A percentile compares a stretch with the other conserved stretches of the same genome.
Evolutionary conservation across 495 filamentous ascomycete genomes (phyloP).

Genomic region (Chaetomium tenue): DNA sequence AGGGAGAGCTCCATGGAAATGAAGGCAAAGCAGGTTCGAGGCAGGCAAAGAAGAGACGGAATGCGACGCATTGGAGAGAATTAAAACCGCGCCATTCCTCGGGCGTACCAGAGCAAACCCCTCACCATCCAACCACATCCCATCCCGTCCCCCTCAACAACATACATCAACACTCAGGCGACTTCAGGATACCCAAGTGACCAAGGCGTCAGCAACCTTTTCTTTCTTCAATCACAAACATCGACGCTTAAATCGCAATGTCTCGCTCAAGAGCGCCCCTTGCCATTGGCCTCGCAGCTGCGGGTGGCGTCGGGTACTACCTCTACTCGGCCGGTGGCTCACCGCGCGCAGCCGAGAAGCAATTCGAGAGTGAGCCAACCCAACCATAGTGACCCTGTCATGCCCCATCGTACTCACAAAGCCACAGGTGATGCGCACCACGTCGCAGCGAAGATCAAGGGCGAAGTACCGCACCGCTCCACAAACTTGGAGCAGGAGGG

Average conservation of each 20-base stretch:
- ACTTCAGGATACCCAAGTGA: not conserved
- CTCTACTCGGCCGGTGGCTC: constrained; percentile 83
- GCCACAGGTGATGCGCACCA: constrained; percentile 59
- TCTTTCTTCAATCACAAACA: not conserved
- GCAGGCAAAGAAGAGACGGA: not conserved
- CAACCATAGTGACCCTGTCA: not conserved
- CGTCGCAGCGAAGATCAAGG: constrained; percentile 63
- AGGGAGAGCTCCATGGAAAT: constrained; percentile 6
- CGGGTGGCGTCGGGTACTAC: constrained; percentile 79
- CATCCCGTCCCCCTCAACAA: not conserved
- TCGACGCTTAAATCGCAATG: constrained; percentile 39
- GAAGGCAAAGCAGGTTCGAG: not conserved
- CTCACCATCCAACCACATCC: constrained; percentile 1
- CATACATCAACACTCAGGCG: not conserved
- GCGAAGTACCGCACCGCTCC: constrained; percentile 49
- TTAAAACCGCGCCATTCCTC: not conserved
- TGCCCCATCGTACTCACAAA: not conserved
- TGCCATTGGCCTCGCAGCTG: constrained; percentile 60
- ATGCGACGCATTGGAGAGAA: not conserved
- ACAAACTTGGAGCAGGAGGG: constrained; percentile 43
- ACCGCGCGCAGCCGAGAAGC: constrained; percentile 75
- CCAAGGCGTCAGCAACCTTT: not conserved
- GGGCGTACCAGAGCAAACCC: not conserved
- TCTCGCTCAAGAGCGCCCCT: constrained; percentile 56
- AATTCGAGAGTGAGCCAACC: constrained; percentile 64